Conservation (phyloP, 1,284 basidiomycete species). For the Psilocybe mexicana region DNA sequence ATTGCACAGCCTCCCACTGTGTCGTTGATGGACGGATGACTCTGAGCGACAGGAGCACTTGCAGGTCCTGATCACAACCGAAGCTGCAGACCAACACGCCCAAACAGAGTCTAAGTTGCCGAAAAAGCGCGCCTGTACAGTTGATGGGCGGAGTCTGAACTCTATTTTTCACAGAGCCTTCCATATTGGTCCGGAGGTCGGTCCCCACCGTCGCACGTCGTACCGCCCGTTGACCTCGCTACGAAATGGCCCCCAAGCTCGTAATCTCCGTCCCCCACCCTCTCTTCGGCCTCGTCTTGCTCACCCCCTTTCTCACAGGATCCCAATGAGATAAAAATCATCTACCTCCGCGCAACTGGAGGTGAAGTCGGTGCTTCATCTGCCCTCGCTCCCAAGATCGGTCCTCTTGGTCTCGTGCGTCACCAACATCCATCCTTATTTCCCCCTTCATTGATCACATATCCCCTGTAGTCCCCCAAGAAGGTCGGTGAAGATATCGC, state of each 20-base stretch:
- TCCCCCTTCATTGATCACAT: conserved; percentile 4
- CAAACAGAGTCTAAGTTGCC: conserved; percentile 22
- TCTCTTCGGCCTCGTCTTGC: conserved; percentile 6
- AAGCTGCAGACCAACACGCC: conserved; percentile 31
- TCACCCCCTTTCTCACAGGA: conserved; percentile 49
- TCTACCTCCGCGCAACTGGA: conserved; percentile 98
- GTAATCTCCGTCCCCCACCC: conserved; percentile 42
- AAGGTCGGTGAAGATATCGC: conserved; percentile 99
- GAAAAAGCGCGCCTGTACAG: conserved; percentile 48
- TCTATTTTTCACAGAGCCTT: conserved; percentile 39
- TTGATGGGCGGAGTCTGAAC: conserved; percentile 50
- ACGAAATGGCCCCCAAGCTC: conserved; percentile 63
- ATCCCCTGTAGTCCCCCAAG: conserved; percentile 84
- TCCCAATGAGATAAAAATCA: conserved; percentile 96
- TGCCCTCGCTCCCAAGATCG: conserved; percentile 99
- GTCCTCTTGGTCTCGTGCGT: conserved; percentile 98
- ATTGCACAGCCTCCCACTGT: conserved; percentile 50
- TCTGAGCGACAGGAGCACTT: neutral
- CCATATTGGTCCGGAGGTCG: conserved; percentile 15
- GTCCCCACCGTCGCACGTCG: conserved; percentile 18
- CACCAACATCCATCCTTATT: neutral
- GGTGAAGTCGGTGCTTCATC: conserved; percentile 99
- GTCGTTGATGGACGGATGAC: conserved; percentile 7
- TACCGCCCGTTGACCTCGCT: conserved; percentile 21
- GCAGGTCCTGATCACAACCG: neutral